A percentile compares a stretch with the other conserved stretches of the same genome.
Conservation (phyloP, 2,329 filamentous ascomycete genomes). For the Parasarocladium wereldwijsianum region DNA sequence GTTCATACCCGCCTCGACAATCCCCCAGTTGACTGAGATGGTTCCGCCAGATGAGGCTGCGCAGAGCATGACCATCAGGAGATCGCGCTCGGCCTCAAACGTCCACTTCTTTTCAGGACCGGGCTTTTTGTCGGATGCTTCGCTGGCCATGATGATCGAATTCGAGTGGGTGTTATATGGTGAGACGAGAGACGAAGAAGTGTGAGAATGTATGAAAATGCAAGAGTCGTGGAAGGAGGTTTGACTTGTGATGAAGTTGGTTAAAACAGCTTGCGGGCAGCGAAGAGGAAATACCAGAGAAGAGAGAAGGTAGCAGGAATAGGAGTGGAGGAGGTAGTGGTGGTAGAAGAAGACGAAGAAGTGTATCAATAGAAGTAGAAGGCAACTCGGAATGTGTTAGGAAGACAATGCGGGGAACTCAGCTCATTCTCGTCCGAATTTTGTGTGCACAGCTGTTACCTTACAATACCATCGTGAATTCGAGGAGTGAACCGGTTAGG, state of each 20-base stretch:
- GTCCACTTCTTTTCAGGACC: conserved; percentile 22
- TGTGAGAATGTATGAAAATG: not conserved
- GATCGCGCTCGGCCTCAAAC: conserved; percentile 19
- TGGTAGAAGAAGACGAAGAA: not conserved
- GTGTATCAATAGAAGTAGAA: not conserved
- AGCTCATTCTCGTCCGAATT: no score
- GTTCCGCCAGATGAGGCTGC: conserved; percentile 11
- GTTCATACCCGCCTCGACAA: conserved; percentile 16
- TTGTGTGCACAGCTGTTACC: no score
- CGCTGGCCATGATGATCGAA: not conserved
- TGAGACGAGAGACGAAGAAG: not conserved
- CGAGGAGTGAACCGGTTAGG: not conserved
- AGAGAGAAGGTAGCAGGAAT: not conserved
- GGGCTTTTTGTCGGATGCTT: conserved; percentile 10
- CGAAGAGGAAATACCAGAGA: not conserved
- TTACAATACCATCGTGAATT: no score
- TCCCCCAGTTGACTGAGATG: conserved; percentile 18
- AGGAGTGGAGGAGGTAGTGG: not conserved
- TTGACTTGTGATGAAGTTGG: not conserved
- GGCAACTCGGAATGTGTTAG: not conserved
- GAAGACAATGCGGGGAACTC: not conserved
- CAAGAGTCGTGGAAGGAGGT: not conserved
- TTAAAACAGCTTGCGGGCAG: not conserved
- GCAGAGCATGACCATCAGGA: conserved; percentile 21
- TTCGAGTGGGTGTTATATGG: not conserved